Conservation (phyloP, 2,329 filamentous ascomycete genomes). For the Neoscytalidium dimidiatum region DNA sequence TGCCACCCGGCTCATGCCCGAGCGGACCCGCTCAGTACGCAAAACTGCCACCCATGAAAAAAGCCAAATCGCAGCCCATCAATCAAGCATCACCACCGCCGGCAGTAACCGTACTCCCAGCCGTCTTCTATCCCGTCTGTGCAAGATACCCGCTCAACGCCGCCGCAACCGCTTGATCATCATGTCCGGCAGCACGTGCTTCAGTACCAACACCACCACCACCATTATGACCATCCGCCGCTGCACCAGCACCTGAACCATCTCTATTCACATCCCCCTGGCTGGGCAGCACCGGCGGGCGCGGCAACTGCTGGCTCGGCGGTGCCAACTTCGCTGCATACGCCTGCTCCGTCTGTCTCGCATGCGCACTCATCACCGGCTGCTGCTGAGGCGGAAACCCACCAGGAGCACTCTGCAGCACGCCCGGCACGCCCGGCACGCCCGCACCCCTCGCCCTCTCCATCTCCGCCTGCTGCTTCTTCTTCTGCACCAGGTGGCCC, state of each 20-base stretch:
- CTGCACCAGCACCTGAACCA: no score
- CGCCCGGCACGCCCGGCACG: not conserved
- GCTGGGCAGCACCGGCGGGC: not conserved
- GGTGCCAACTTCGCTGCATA: not conserved
- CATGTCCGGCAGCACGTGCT: not conserved
- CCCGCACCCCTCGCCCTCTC: not conserved
- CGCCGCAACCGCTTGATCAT: not conserved
- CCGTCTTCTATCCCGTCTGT: not conserved
- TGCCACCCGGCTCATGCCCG: no score
- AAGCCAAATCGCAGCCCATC: no score
- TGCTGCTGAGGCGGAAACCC: not conserved
- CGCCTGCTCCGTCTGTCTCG: not conserved
- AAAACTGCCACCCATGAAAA: no score
- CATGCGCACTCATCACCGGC: no score
- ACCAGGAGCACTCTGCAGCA: not conserved
- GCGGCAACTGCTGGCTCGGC: not conserved
- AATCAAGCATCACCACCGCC: not conserved
- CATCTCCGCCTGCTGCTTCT: constrained; percentile 39
- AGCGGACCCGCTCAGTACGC: no score
- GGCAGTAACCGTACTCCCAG: not conserved
- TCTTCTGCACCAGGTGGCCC: constrained; percentile 55
- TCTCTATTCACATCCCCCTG: not conserved
- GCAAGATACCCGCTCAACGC: not conserved
- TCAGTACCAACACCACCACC: not conserved
- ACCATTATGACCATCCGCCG: not conserved